Percentiles rank a stretch among this genome's conserved stretches.
Conservation (phyloP, 176 grass and related monocot species). For the Olyra latifolia region DNA sequence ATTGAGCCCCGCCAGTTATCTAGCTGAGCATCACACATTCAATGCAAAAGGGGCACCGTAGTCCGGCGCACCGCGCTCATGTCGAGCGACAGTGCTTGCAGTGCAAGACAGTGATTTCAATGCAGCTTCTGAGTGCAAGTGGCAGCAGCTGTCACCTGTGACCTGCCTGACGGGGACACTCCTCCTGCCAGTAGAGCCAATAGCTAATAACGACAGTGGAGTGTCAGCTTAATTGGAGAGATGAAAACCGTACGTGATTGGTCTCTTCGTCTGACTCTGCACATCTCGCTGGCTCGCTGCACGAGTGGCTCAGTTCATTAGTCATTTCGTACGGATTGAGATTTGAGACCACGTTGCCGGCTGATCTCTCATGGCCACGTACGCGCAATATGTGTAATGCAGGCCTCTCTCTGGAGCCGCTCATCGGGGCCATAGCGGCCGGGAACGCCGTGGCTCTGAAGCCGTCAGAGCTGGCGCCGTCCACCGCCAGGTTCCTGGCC, state of each 20-base stretch:
- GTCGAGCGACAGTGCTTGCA: not conserved
- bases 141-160: not conserved
- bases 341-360: no score
- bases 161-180: not conserved
- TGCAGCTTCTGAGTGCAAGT: not conserved
- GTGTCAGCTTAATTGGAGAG: not conserved
- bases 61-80: no score
- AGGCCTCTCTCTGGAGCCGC: conserved; percentile 87
- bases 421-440: conserved; percentile 79
- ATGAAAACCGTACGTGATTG: not conserved
- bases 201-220: not conserved
- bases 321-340: no score
- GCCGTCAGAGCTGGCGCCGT: conserved; percentile 80
- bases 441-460: conserved; percentile 82
- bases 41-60: not conserved
- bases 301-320: no score
- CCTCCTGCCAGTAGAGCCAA: no score
- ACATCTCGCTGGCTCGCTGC: no score
- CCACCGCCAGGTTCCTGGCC: conserved; percentile 56
- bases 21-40: not conserved
- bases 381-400: not conserved
- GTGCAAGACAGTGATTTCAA: not conserved
- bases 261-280: not conserved
- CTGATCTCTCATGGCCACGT: no score
- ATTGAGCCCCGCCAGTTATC: not conserved